These are phyloP conservation scores for Trifolium subterraneum DNA, from an alignment of 306 rosid genomes.

Conservation along the genomic window DNA sequence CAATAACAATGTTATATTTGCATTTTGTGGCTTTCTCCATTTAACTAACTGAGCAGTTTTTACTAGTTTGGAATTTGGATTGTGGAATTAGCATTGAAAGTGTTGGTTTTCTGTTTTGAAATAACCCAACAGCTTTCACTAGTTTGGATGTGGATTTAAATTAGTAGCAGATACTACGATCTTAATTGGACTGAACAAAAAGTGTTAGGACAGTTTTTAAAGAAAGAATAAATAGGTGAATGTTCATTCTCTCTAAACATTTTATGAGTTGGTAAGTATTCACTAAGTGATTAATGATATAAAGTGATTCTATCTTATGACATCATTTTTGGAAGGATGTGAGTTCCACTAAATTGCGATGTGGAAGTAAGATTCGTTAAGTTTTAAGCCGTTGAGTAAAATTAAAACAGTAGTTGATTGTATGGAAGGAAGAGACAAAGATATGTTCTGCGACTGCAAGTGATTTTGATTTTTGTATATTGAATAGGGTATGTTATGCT, in stretches of 20 bases:
- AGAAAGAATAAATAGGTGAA: not conserved
- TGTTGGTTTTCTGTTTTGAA: constrained; percentile 15
- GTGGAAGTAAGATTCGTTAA: not conserved
- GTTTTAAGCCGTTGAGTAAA: not conserved
- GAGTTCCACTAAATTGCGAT: not conserved
- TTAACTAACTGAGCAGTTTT: constrained; percentile 4
- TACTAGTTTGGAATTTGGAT: not conserved
- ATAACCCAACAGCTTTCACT: no score
- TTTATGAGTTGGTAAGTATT: not conserved
- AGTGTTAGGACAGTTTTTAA: not conserved
- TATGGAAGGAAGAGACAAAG: no score
- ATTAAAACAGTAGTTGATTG: not conserved
- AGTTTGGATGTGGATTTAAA: not conserved
- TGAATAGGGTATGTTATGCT: not conserved
- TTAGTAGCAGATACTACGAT: not conserved
- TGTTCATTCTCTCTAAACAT: not conserved
- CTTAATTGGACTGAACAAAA: not conserved
- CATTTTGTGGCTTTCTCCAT: constrained; percentile 1
- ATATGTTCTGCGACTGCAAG: not conserved
- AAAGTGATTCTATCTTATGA: constrained; percentile 1
- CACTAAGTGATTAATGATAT: not conserved
- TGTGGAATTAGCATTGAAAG: not conserved
- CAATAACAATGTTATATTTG: constrained; percentile 9
- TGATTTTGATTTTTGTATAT: not conserved
- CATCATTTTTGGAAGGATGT: not conserved